A percentile compares a stretch with the other conserved stretches of the same genome.
Evolutionary conservation across 208 protist genomes (phyloP).

Genomic region (Trypanosoma congolense): DNA sequence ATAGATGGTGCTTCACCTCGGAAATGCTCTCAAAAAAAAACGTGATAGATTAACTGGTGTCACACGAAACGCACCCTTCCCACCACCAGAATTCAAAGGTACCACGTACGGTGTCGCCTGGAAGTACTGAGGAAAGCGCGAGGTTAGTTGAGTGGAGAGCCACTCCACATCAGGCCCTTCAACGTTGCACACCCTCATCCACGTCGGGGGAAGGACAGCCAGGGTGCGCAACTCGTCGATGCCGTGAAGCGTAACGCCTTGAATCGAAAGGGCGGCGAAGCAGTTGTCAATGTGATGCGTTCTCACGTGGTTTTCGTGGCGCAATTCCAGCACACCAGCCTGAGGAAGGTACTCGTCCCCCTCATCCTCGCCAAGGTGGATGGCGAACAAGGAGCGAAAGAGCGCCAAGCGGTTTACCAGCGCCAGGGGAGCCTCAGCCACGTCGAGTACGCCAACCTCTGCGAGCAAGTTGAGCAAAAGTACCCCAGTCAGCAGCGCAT

Average conservation of each 20-base stretch:
- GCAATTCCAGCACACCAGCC: slow-evolving; percentile 34
- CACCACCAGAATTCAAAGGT: not conserved
- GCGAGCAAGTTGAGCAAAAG: slow-evolving; percentile 62
- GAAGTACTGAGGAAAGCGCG: slow-evolving; percentile 28
- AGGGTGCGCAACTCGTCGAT: slow-evolving; percentile 40
- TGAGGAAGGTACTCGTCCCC: slow-evolving; percentile 46
- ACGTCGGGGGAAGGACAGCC: slow-evolving; percentile 31
- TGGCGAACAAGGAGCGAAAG: slow-evolving; percentile 55
- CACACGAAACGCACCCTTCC: slow-evolving; percentile 5
- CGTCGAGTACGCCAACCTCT: slow-evolving; percentile 29
- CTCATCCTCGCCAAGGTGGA: slow-evolving; percentile 21
- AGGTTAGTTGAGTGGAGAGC: slow-evolving; percentile 20
- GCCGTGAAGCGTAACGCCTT: slow-evolving; percentile 25
- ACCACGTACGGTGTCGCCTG: slow-evolving; percentile 16
- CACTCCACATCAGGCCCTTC: slow-evolving; percentile 3
- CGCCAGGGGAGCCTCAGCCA: slow-evolving; percentile 20
- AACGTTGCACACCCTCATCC: not conserved
- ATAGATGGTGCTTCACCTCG: not conserved
- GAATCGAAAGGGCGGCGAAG: slow-evolving; percentile 24
- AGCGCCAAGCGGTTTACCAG: slow-evolving; percentile 46
- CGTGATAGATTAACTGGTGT: slow-evolving; percentile 12
- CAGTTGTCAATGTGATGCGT: slow-evolving; percentile 39
- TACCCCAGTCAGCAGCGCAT: slow-evolving; percentile 64
- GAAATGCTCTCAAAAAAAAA: not conserved
- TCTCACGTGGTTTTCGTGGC: slow-evolving; percentile 32